Evolutionary conservation across 1,139 yeast species (phyloP).

Genomic region (Protomyces pachydermus): DNA sequence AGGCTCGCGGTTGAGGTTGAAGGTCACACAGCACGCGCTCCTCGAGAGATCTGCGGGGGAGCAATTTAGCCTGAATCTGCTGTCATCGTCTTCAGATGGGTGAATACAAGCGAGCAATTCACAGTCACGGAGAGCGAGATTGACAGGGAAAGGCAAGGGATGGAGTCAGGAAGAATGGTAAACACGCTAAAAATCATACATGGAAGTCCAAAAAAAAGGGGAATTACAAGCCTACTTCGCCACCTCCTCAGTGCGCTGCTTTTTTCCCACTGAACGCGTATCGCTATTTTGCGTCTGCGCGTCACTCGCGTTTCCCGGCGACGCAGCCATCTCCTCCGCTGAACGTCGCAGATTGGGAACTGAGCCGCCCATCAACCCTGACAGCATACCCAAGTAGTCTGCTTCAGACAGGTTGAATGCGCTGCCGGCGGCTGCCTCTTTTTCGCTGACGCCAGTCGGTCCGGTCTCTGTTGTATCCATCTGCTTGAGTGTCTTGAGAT

Average conservation of each 20-base stretch:
- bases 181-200: background rate
- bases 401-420: slow-evolving; percentile 10
- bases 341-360: background rate
- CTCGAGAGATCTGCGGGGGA: background rate
- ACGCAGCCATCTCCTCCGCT: background rate
- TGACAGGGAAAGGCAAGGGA: background rate
- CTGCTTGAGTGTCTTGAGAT: slow-evolving; percentile 36
- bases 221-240: background rate
- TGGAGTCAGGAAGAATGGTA: background rate
- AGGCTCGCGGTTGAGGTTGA: background rate
- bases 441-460: background rate
- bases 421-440: background rate
- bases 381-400: slow-evolving; percentile 24
- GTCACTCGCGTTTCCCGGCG: background rate
- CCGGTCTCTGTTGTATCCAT: slow-evolving; percentile 44
- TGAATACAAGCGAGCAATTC: too few species aligned
- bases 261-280: background rate
- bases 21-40: too few species aligned
- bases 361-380: slow-evolving; percentile 18
- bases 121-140: too few species aligned
- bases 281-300: background rate
- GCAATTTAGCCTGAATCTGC: background rate
- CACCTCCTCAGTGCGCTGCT: background rate
- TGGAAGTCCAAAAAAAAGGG: background rate
- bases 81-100: background rate